These are phyloP conservation scores for Termitomyces sp. DNA, from an alignment of 768 basidiomycete genomes.

Conservation along the genomic window DNA sequence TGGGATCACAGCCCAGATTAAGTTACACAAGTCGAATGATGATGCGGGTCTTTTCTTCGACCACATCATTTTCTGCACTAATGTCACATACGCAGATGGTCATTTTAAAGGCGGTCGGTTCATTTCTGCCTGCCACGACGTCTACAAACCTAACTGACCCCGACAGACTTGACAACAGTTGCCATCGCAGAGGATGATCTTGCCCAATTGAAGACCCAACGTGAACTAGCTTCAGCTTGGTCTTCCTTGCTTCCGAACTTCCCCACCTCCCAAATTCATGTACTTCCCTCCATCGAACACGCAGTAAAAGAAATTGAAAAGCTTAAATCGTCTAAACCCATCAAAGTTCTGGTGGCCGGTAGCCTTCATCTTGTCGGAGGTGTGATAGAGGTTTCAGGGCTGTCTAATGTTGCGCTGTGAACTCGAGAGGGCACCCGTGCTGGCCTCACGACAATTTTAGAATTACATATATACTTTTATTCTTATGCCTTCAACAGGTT, in stretches of 20 bases:
- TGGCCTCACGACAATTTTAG: neutral
- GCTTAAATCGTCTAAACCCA: slow-evolving; percentile 25
- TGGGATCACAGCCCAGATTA: slow-evolving; percentile 46
- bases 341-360: slow-evolving; percentile 82
- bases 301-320: slow-evolving; percentile 66
- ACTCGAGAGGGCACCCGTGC: neutral
- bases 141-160: neutral
- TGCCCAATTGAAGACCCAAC: slow-evolving; percentile 67
- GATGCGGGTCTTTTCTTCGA: slow-evolving; percentile 58
- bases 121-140: neutral
- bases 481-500: neutral
- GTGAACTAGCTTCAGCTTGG: slow-evolving; percentile 77
- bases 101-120: slow-evolving; percentile 81
- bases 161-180: slow-evolving; percentile 71
- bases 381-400: slow-evolving; percentile 83
- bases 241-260: slow-evolving; percentile 56
- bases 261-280: slow-evolving; percentile 61
- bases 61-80: slow-evolving; percentile 91
- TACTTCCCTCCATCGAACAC: slow-evolving; percentile 86
- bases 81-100: slow-evolving; percentile 91
- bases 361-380: slow-evolving; percentile 95
- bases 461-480: neutral
- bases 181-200: slow-evolving; percentile 63
- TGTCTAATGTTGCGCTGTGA: slow-evolving; percentile 67
- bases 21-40: slow-evolving; percentile 33